These are phyloP conservation scores for Entonaema liquescens DNA, from an alignment of 495 filamentous ascomycete species.

Conservation along the genomic window DNA sequence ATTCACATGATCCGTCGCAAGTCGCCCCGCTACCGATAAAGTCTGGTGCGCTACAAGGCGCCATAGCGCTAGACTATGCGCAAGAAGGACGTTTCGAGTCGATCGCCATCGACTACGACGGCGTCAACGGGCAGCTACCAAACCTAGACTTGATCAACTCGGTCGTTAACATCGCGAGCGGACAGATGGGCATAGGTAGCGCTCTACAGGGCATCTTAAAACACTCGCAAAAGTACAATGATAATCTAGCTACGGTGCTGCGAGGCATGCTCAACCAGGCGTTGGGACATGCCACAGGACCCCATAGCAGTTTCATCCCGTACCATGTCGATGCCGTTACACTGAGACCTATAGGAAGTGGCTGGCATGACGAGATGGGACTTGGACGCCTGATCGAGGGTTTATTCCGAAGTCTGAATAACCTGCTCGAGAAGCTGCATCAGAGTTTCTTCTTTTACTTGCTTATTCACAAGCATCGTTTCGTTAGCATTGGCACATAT, in stretches of 20 bases:
- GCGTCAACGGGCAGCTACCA: slow-evolving; percentile 93
- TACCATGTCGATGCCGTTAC: slow-evolving; percentile 98
- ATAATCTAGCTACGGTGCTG: slow-evolving; percentile 87
- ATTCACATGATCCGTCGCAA: slow-evolving; percentile 72
- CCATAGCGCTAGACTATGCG: slow-evolving; percentile 91
- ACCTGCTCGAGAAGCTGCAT: slow-evolving; percentile 94
- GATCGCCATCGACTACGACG: slow-evolving; percentile 92
- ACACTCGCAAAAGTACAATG: slow-evolving; percentile 82
- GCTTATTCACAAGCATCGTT: slow-evolving; percentile 86
- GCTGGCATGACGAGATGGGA: slow-evolving; percentile 97
- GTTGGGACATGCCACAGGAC: slow-evolving; percentile 86
- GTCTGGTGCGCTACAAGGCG: slow-evolving; percentile 91
- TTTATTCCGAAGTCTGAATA: slow-evolving; percentile 90
- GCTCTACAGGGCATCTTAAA: slow-evolving; percentile 86
- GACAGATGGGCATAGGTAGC: slow-evolving; percentile 89
- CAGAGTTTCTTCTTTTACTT: slow-evolving; percentile 99
- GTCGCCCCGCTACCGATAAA: slow-evolving; percentile 87
- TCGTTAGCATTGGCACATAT: slow-evolving; percentile 98
- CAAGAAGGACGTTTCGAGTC: slow-evolving; percentile 83
- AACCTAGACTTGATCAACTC: slow-evolving; percentile 97
- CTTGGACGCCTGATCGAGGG: slow-evolving; percentile 90
- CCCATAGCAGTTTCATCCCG: slow-evolving; percentile 94
- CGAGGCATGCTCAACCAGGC: slow-evolving; percentile 93
- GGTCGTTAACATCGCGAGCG: slow-evolving; percentile 83
- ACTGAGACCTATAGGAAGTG: slow-evolving; percentile 84